These are phyloP conservation scores for Exsudoporus frostii DNA, from an alignment of 768 basidiomycete species.

Conservation along the genomic window DNA sequence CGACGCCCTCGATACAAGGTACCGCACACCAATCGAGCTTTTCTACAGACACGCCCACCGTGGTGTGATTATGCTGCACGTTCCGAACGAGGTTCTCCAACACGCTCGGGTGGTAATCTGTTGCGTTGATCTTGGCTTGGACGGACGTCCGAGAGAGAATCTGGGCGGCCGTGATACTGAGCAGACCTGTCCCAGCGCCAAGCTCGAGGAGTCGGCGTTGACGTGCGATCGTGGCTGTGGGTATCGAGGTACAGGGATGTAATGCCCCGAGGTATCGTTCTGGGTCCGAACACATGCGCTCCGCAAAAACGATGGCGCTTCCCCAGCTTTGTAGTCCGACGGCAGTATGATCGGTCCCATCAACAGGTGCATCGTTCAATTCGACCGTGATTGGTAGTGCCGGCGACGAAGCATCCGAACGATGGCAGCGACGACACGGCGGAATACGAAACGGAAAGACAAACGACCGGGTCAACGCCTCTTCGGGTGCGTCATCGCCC, in stretches of 20 bases:
- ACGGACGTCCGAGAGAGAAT: slow-evolving; percentile 30
- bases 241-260: slow-evolving; percentile 1
- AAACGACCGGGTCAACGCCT: slow-evolving; percentile 50
- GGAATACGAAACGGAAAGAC: slow-evolving; percentile 37
- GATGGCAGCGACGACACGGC: not conserved
- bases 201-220: slow-evolving; percentile 62
- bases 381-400: slow-evolving; percentile 40
- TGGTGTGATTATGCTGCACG: slow-evolving; percentile 47
- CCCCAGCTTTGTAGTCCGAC: slow-evolving; percentile 88
- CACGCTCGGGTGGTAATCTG: slow-evolving; percentile 78
- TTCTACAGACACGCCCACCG: slow-evolving; percentile 41
- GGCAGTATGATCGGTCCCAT: slow-evolving; percentile 65
- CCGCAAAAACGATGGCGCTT: slow-evolving; percentile 67
- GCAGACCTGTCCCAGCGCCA: slow-evolving; percentile 81
- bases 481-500: slow-evolving; percentile 39
- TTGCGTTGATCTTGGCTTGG: slow-evolving; percentile 50
- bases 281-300: slow-evolving; percentile 54
- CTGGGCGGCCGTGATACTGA: slow-evolving; percentile 67
- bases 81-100: slow-evolving; percentile 65
- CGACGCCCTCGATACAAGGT: slow-evolving; percentile 18
- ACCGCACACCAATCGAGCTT: slow-evolving; percentile 67
- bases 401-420: not conserved
- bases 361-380: slow-evolving; percentile 68
- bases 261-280: slow-evolving; percentile 34
- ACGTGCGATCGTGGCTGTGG: not conserved